Conservation (phyloP, 129 eudicot species). For the Lonicera japonica region DNA sequence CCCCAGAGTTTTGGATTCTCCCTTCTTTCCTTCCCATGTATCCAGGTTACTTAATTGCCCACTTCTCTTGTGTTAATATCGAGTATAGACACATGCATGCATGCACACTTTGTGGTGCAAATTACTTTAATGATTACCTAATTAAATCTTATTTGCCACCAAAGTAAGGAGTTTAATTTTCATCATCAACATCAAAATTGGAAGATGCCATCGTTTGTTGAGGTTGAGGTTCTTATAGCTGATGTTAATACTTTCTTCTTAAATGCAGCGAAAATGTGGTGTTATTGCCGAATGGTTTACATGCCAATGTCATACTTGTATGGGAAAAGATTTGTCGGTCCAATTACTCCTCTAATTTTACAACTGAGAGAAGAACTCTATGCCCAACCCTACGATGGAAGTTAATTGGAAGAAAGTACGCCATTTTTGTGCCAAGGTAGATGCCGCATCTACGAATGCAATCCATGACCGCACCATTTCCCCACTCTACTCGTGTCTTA, state of each 20-base stretch:
- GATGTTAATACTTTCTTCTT: background rate
- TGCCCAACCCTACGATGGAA: slow-evolving; percentile 46
- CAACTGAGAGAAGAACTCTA: slow-evolving; percentile 70
- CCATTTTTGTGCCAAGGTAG: slow-evolving; percentile 61
- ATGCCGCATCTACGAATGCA: background rate
- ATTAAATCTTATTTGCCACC: no score
- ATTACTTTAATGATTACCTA: no score
- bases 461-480: background rate
- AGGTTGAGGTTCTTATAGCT: no score
- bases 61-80: background rate
- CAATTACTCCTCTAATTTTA: slow-evolving; percentile 49
- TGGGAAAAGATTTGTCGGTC: slow-evolving; percentile 54
- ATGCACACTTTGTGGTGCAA: background rate
- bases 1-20: slow-evolving; percentile 76
- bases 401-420: slow-evolving; percentile 58
- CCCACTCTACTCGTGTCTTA: background rate
- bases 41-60: slow-evolving; percentile 58
- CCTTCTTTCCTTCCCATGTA: slow-evolving; percentile 64
- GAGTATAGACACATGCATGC: background rate
- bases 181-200: no score
- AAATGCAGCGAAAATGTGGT: slow-evolving; percentile 70
- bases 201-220: no score
- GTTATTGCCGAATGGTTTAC: slow-evolving; percentile 57
- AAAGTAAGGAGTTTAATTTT: no score
- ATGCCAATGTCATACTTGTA: slow-evolving; percentile 62